Percentiles rank a stretch among this genome's conserved stretches.
Evolutionary conservation across 305 asterid genomes (phyloP).

Genomic region (Plantago lanceolata): DNA sequence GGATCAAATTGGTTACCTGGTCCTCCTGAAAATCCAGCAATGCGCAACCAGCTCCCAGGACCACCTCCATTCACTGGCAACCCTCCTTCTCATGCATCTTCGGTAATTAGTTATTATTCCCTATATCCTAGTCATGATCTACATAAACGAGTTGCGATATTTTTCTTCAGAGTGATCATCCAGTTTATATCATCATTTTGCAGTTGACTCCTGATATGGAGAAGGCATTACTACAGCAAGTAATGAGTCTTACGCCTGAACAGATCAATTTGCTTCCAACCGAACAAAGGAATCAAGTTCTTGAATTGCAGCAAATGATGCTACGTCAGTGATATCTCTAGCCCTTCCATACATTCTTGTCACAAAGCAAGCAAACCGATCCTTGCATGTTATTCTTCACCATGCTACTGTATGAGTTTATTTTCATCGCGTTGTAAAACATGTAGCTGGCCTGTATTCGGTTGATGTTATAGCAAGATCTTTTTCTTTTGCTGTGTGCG

Average conservation of each 20-base stretch:
- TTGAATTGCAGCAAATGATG: slow-evolving; percentile 79
- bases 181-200: slow-evolving; percentile 21
- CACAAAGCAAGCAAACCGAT: no score
- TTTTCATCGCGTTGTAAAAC: neutral
- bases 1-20: slow-evolving; percentile 64
- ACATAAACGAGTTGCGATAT: neutral
- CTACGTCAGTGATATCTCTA: slow-evolving; percentile 51
- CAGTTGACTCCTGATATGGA: slow-evolving; percentile 90
- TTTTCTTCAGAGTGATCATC: slow-evolving; percentile 1
- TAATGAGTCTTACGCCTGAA: slow-evolving; percentile 84
- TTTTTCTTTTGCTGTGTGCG: neutral
- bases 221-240: slow-evolving; percentile 82
- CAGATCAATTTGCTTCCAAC: slow-evolving; percentile 79
- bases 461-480: no score
- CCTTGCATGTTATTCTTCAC: neutral
- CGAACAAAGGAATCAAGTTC: slow-evolving; percentile 79
- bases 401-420: neutral
- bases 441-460: no score
- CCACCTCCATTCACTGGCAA: slow-evolving; percentile 51
- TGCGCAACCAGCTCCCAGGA: slow-evolving; percentile 52
- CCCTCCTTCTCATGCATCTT: slow-evolving; percentile 55
- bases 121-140: neutral
- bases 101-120: slow-evolving; percentile 38
- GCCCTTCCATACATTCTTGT: neutral
- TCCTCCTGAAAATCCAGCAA: slow-evolving; percentile 40